Base-by-base conservation (phyloP, 495 filamentous ascomycete genomes). In the Hypoxylon fuscum region DNA sequence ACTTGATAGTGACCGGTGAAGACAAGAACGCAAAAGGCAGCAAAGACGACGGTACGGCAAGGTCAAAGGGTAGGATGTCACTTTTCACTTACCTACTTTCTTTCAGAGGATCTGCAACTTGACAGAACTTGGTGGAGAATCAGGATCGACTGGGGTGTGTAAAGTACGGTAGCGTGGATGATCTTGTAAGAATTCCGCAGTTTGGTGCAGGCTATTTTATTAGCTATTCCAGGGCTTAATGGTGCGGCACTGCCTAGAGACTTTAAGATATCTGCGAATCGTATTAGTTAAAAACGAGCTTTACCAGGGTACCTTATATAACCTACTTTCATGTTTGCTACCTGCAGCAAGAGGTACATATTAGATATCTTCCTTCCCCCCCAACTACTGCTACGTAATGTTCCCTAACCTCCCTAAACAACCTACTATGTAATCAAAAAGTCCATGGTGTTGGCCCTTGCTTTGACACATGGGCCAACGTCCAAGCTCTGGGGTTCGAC, bases 111-210 rank as follows among this genome's bases (percentile, higher is more conserved):
- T n/a, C n/a, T n/a, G n/a, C n/a, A n/a, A n/a, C n/a, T n/a, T n/a
- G n/a, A n/a, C n/a, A n/a, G n/a, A n/a, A n/a, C n/a, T n/a, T n/a
- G n/a, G n/a, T n/a, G n/a, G n/a, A n/a, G n/a, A n/a, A n/a, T n/a
- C n/a, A n/a, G n/a, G n/a, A n/a, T n/a, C n/a, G n/a, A n/a, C n/a
- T n/a, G n/a, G n/a, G n/a, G n/a, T n/a, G n/a, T n/a, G n/a, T n/a
- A 59, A 42, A 44, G 27, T 41, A 23, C 25, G 54, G 44, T 55
- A 65, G 42, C 32, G 38, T 55, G 50, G 55, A 27, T 40, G 44
- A 65, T 65, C 49, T 55, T 50, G 25, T 62, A 53, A 4, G 2
- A 46, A 5, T 31, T 41, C 38, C 38, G 38, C 38, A 18, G 22
- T 8, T 25, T 23, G 41, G 27, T 48, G 44, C 29, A 12, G 31